Percentiles rank a stretch among this genome's conserved stretches.
These are phyloP conservation scores for Ceratocystis smalleyi DNA, from an alignment of 2,329 filamentous ascomycete species.

Conservation along the genomic window DNA sequence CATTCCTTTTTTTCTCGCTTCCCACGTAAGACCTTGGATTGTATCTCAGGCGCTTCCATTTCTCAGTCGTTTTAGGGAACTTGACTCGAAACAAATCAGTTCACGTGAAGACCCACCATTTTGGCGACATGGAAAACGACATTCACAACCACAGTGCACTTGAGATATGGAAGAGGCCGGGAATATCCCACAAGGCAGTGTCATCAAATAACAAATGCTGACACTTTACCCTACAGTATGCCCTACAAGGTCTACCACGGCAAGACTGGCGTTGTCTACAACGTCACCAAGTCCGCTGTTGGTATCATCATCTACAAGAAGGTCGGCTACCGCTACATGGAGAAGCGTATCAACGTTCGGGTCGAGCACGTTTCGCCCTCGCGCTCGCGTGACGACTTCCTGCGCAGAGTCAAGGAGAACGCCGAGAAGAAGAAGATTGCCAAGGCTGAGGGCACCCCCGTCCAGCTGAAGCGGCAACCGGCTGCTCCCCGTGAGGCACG, in stretches of 20 bases:
- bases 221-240: constrained; percentile 47
- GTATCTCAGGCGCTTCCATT: not conserved
- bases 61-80: constrained; percentile 5
- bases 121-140: not conserved
- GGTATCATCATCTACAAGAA: constrained; percentile 99
- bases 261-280: constrained; percentile 97
- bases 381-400: constrained; percentile 91
- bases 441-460: constrained; percentile 71
- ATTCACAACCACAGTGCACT: not conserved
- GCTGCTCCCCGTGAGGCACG: constrained; percentile 62
- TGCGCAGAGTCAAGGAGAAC: constrained; percentile 92
- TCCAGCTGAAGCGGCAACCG: constrained; percentile 88
- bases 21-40: not conserved
- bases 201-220: not conserved
- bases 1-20: not conserved
- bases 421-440: constrained; percentile 83
- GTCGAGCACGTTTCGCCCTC: constrained; percentile 93
- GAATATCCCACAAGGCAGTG: not conserved
- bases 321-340: constrained; percentile 97
- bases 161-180: constrained; percentile 2
- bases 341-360: constrained; percentile 99
- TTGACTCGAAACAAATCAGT: constrained; percentile 2
- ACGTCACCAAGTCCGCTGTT: constrained; percentile 95
- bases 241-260: constrained; percentile 99
- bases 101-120: not conserved